Evolutionary conservation across 73 alveolate species (phyloP).

Genomic region (Durusdinium trenchii): DNA sequence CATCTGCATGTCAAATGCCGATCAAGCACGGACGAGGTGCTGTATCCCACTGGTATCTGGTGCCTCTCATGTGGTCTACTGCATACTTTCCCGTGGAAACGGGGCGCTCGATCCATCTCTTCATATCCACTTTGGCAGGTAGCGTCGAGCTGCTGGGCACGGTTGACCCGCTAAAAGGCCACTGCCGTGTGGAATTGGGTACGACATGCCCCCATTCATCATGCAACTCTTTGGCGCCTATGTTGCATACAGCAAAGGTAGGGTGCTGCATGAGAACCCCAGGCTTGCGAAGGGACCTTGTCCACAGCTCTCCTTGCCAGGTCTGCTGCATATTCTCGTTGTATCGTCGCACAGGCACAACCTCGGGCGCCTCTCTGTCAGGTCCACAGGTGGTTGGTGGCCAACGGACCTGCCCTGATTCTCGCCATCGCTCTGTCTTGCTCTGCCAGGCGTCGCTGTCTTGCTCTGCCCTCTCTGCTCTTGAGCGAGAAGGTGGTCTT

Average conservation of each 20-base stretch:
- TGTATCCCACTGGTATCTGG: slow-evolving; percentile 28
- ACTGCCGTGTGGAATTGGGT: slow-evolving; percentile 11
- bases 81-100: slow-evolving; percentile 59
- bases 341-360: slow-evolving; percentile 42
- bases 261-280: slow-evolving; percentile 61
- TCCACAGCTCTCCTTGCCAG: slow-evolving; percentile 61
- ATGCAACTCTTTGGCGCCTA: slow-evolving; percentile 60
- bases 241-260: slow-evolving; percentile 10
- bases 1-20: slow-evolving; percentile 6
- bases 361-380: slow-evolving; percentile 21
- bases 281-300: slow-evolving; percentile 49
- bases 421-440: slow-evolving; percentile 73
- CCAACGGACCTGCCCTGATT: slow-evolving; percentile 73
- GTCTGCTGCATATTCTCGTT: neutral
- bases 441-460: neutral
- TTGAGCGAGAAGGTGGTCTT: neutral
- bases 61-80: slow-evolving; percentile 44
- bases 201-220: slow-evolving; percentile 57
- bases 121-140: neutral
- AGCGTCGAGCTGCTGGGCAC: neutral
- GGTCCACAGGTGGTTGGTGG: slow-evolving; percentile 13
- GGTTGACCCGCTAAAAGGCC: slow-evolving; percentile 58
- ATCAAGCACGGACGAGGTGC: slow-evolving; percentile 34
- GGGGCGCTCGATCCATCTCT: slow-evolving; percentile 54
- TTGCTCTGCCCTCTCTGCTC: neutral